Percentiles rank a stretch among this genome's conserved stretches.
Evolutionary conservation across 495 filamentous ascomycete species (phyloP).

Genomic region (Amorphotheca resinae): DNA sequence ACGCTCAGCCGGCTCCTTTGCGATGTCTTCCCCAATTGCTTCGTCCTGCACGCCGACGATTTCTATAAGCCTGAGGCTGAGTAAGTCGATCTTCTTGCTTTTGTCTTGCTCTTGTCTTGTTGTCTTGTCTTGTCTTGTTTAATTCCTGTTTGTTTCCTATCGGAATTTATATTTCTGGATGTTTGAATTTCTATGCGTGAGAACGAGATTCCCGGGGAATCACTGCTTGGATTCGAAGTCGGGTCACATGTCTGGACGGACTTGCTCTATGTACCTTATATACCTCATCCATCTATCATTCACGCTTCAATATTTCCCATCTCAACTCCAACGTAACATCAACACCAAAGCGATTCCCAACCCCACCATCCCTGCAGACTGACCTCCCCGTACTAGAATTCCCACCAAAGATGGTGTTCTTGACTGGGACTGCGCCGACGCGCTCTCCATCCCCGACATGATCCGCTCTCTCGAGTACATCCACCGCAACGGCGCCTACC

Average conservation of each 20-base stretch:
- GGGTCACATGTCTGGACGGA: neutral
- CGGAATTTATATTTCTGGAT: neutral
- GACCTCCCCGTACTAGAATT: constrained; percentile 24
- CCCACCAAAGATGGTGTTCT: constrained; percentile 42
- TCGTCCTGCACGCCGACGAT: constrained; percentile 86
- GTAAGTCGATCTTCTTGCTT: no score
- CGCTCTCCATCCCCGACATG: constrained; percentile 57
- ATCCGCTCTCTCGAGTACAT: constrained; percentile 48
- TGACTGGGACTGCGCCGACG: constrained; percentile 78
- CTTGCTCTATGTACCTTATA: no score
- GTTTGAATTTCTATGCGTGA: neutral
- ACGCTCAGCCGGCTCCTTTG: constrained; percentile 64
- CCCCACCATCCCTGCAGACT: neutral
- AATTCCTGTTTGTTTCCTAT: neutral
- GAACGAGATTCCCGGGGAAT: no score
- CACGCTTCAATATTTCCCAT: no score
- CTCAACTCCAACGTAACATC: no score
- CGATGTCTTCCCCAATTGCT: constrained; percentile 55
- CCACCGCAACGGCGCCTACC: constrained; percentile 48
- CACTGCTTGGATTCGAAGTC: neutral
- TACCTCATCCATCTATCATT: no score
- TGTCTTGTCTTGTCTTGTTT: neutral
- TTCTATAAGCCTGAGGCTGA: constrained; percentile 73
- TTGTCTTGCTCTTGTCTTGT: constrained; percentile 2
- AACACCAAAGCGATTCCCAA: neutral